Conservation (phyloP, 148 eudicot genomes). For the Fagopyrum esculentum region DNA sequence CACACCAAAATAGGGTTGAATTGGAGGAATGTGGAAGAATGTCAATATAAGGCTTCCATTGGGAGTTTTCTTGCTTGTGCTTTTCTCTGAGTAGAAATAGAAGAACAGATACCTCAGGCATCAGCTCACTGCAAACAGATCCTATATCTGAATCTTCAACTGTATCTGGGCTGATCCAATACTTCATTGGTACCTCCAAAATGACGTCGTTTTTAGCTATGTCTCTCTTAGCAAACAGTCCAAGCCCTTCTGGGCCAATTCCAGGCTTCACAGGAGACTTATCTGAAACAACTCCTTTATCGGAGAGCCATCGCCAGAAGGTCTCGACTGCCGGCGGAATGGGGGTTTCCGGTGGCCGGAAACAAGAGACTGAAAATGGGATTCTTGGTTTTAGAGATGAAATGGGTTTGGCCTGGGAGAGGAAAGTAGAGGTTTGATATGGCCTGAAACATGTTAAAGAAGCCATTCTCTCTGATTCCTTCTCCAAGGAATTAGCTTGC, state of each 20-base stretch:
- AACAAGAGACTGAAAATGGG: constrained; percentile 24
- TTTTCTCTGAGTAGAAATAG: constrained; percentile 74
- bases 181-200: constrained; percentile 80
- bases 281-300: constrained; percentile 47
- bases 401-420: constrained; percentile 1
- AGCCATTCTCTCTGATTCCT: constrained; percentile 3
- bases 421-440: constrained; percentile 4
- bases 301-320: constrained; percentile 85
- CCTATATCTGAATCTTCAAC: constrained; percentile 75
- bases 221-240: constrained; percentile 68
- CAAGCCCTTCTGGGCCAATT: constrained; percentile 64
- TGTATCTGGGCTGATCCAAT: constrained; percentile 73
- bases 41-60: constrained; percentile 60
- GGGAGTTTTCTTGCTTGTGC: constrained; percentile 34
- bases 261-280: constrained; percentile 73
- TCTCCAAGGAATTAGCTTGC: neutral
- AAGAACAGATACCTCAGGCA: constrained; percentile 88
- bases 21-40: constrained; percentile 63
- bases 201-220: constrained; percentile 70
- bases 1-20: constrained; percentile 93
- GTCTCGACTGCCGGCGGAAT: constrained; percentile 43
- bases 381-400: constrained; percentile 13
- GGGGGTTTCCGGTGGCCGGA: constrained; percentile 28
- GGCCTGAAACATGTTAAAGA: neutral
- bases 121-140: constrained; percentile 57